Percentiles rank a stretch among this genome's conserved stretches.
These are phyloP conservation scores for Kuraishia borneana DNA, from an alignment of 805 yeast genomes.

Conservation along the genomic window DNA sequence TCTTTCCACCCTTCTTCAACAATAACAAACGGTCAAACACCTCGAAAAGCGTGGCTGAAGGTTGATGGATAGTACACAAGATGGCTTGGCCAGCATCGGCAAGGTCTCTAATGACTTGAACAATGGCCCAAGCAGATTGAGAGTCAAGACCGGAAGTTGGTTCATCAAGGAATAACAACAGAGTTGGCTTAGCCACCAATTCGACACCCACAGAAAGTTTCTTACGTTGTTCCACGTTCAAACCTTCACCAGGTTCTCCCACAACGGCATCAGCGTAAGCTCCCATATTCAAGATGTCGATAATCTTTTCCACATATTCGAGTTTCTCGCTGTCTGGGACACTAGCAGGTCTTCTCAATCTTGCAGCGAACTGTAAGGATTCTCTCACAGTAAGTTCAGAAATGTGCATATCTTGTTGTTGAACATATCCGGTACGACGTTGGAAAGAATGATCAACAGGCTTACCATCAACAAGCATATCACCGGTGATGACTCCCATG, in stretches of 20 bases:
- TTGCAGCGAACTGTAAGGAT: constrained; percentile 35
- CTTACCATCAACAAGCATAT: constrained; percentile 41
- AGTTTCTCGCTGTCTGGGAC: constrained; percentile 30
- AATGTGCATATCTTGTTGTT: constrained; percentile 43
- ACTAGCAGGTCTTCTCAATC: constrained; percentile 30
- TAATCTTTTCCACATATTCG: constrained; percentile 30
- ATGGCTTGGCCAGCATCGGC: constrained; percentile 47
- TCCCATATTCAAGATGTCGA: constrained; percentile 27
- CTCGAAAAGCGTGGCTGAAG: constrained; percentile 33
- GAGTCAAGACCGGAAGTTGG: constrained; percentile 54
- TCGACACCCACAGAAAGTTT: constrained; percentile 45
- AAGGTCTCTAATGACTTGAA: constrained; percentile 35
- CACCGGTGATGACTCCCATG: constrained; percentile 44
- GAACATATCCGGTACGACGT: constrained; percentile 46
- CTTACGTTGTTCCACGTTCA: constrained; percentile 45
- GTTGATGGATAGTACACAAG: constrained; percentile 46
- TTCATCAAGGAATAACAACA: constrained; percentile 44
- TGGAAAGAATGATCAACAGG: constrained; percentile 35
- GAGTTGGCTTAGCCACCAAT: constrained; percentile 41
- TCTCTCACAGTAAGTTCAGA: constrained; percentile 41
- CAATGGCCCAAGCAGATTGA: constrained; percentile 48
- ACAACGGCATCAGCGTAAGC: constrained; percentile 40
- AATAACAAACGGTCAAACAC: constrained; percentile 31
- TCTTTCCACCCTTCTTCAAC: constrained; percentile 38
- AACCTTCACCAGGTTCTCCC: constrained; percentile 34